Evolutionary conservation across 2,329 filamentous ascomycete genomes (phyloP), one percentile per base, ranked within the genome.

Genomic region (Colletotrichum higginsianum): DNA sequence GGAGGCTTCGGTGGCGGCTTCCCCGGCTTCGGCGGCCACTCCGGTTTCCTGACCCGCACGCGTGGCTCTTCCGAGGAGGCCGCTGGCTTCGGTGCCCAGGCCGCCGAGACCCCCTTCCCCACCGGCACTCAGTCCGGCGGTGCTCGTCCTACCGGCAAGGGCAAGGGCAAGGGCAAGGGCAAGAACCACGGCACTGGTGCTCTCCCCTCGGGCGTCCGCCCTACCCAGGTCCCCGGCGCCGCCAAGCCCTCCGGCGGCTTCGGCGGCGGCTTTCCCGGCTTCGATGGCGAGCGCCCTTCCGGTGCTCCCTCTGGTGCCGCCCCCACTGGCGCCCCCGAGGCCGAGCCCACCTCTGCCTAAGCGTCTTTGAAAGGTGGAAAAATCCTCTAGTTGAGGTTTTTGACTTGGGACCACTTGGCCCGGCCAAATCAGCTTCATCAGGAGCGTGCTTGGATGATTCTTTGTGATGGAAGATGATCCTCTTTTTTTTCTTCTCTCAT

Each of bases 151-250:
- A 70, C 67, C 30, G 67, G 67, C 18, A 60, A 61, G 68, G 66
- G 64, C 12, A 64, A 66, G 67, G 61, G 67, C 55, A 18, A 18
- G 13, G 52, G 53, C 21, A 42, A 58, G 18, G 50, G 65, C 69
- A 68, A 69, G 65, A 30, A 67, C 56, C 57, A 66, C 66, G 66
- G 66, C 66, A 69, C 67, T 44, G 62, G 62, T 26, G 67, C 61
- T 26, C 64, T 70, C 55, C 67, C 66, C 53, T 66, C 66, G 46
- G 66, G 66, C 15, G 42, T 38, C 40, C 53, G 61, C 23, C 67
- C 67, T 49, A 71, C 63, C 67, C 69, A 61, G 21, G 46, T 64
- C n/a, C 65, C 65, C 40, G 69, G 69, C 11, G 69, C 63, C 52
- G 67, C 67, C n/a, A 18, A 62, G 50, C 67, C 67, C 49, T 67